Percentiles rank a stretch among this genome's conserved stretches.
These are phyloP conservation scores for Rhizoctonia solani DNA, from an alignment of 1,284 basidiomycete species.

Conservation along the genomic window DNA sequence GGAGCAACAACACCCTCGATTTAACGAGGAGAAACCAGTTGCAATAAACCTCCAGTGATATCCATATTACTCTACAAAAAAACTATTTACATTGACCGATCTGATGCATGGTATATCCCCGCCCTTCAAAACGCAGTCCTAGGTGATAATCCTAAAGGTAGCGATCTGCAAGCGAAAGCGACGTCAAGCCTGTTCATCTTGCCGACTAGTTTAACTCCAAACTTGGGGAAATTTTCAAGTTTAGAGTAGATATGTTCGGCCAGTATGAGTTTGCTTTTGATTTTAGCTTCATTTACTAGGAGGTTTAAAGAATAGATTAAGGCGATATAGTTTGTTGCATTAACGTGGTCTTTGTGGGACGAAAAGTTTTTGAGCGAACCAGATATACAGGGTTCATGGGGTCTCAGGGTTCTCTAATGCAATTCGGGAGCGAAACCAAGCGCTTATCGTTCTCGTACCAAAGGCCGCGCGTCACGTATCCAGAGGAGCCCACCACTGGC, in stretches of 20 bases:
- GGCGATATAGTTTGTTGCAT: neutral
- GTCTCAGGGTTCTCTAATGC: conserved; percentile 17
- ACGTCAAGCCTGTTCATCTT: conserved; percentile 3
- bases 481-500: neutral
- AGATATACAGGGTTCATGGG: conserved; percentile 1
- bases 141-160: neutral
- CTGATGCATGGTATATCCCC: conserved; percentile 12
- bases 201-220: conserved; percentile 36
- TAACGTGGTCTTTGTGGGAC: neutral
- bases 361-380: conserved; percentile 13
- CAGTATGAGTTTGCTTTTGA: neutral
- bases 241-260: conserved; percentile 34
- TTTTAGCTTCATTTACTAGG: too few species aligned
- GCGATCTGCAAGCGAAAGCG: conserved; percentile 35
- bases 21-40: too few species aligned
- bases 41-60: too few species aligned
- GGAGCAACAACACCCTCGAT: too few species aligned
- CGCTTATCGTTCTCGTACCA: neutral
- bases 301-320: neutral
- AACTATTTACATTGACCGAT: neutral
- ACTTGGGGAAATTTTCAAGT: neutral
- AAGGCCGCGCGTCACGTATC: conserved; percentile 35
- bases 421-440: conserved; percentile 1
- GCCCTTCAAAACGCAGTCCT: conserved; percentile 32
- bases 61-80: too few species aligned